Conservation (phyloP, 306 rosid genomes). For the Crotalaria pallida region DNA sequence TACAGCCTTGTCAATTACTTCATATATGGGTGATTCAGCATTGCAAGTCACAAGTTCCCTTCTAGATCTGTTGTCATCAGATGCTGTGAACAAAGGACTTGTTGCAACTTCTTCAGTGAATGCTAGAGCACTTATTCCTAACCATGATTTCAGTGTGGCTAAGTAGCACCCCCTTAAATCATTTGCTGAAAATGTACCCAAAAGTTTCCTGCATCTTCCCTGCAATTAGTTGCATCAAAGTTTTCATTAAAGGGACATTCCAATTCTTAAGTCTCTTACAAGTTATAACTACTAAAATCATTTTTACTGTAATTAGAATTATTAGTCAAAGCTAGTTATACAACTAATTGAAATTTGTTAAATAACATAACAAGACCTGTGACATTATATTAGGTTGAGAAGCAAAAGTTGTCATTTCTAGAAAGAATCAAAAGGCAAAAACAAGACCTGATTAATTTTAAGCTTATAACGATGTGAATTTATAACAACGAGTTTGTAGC, state of each 20-base stretch:
- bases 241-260: not conserved
- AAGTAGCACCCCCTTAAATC: conserved; percentile 69
- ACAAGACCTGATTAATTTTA: too few species aligned
- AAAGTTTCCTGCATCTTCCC: conserved; percentile 60
- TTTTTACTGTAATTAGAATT: too few species aligned
- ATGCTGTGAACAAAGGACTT: conserved; percentile 31
- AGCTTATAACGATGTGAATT: too few species aligned
- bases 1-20: conserved; percentile 59
- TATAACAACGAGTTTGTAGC: too few species aligned
- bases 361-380: too few species aligned
- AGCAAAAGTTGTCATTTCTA: too few species aligned
- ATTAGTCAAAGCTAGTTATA: too few species aligned
- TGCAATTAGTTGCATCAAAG: conserved; percentile 11
- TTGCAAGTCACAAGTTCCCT: conserved; percentile 61
- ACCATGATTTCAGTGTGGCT: conserved; percentile 67
- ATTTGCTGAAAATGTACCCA: conserved; percentile 75
- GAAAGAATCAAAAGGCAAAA: too few species aligned
- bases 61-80: not conserved
- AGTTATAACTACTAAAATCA: too few species aligned
- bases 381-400: too few species aligned
- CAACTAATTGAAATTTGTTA: too few species aligned
- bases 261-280: not conserved
- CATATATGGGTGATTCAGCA: conserved; percentile 37
- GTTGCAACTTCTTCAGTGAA: conserved; percentile 43
- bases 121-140: conserved; percentile 50